phyloP scores from a whole-genome alignment of 768 basidiomycete genomes.

The Termitomyces sp. region DNA sequence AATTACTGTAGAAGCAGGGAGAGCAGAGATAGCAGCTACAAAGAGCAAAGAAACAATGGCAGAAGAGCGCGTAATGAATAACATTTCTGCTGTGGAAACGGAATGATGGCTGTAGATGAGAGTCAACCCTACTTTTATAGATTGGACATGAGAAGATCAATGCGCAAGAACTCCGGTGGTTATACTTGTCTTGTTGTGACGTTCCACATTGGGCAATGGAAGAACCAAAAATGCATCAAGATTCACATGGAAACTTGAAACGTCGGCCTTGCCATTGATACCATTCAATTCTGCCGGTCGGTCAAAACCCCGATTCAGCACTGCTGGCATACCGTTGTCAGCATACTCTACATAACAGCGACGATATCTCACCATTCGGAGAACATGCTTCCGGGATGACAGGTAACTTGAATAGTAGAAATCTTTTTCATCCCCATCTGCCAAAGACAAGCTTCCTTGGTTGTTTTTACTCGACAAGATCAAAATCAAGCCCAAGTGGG shows the following conservation, averaged over 20 bases:
- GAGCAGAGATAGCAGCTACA: constrained; percentile 27
- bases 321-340: constrained; percentile 1
- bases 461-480: background rate
- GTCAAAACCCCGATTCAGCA: background rate
- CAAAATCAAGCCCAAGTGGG: background rate
- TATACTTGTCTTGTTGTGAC: constrained; percentile 22
- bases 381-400: constrained; percentile 12
- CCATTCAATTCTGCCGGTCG: background rate
- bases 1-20: constrained; percentile 28
- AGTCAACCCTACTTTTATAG: constrained; percentile 28
- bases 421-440: constrained; percentile 7
- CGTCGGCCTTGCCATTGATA: background rate
- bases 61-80: constrained; percentile 29
- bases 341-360: background rate
- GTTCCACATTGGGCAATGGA: constrained; percentile 25
- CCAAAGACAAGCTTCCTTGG: constrained; percentile 2
- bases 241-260: background rate
- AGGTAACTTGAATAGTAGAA: constrained; percentile 9
- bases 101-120: constrained; percentile 17
- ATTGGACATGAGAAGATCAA: constrained; percentile 27
- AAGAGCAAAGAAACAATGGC: constrained; percentile 28
- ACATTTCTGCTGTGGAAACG: constrained; percentile 23
- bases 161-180: constrained; percentile 24
- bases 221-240: constrained; percentile 12
- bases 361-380: constrained; percentile 9